Evolutionary conservation across 371 early-diverging fungal species (phyloP), one percentile per base, ranked within the genome.

Genomic region (Rhizopus delemar): DNA sequence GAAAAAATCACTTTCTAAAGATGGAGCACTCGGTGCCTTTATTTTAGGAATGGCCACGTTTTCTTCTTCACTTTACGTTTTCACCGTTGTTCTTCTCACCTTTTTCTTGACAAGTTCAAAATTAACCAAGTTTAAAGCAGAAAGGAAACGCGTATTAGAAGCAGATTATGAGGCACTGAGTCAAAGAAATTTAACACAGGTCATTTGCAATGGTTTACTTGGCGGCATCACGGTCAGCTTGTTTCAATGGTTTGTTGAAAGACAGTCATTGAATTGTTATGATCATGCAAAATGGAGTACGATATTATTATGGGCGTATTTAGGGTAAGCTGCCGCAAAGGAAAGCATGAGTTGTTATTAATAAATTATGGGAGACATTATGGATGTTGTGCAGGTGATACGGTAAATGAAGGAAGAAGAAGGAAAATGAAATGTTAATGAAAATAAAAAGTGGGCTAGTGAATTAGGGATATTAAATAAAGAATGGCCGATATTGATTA

Each of bases 341-440:
- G 12, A 39, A 39, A 22, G 22, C 22, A 22, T 22, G 22, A 22
- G 2, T 22, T 22, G 22, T 22, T 22, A 22, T 22, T 22, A 22
- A 22, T 22, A 22, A 22, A 56, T 34, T 22, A 45, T 28, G 50
- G 56, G 51, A 83, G 82, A 13, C 92, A 92, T 62, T 93, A 93
- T 71, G 90, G 89, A 5, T 91, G 91, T 59, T 93, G 93, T 62
- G 85, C 86, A 46, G 95, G 91, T 33, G 95, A 95, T 66, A 93
- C 95, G 43, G 86, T 85, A 81, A 51, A 73, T 41, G n/a, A 12
- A 36, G 8, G 15, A 33, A 7, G 8, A 53, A 15, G 41, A 46
- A 15, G 41, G 41, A 52, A 49, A 33, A 49, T 12, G 28, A 43
- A 32, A 29, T 7, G 9, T 54, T 7, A 11, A 15, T 52, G 5